Evolutionary conservation across 345 rosid genomes (phyloP).

Genomic region (Salix purpurea): DNA sequence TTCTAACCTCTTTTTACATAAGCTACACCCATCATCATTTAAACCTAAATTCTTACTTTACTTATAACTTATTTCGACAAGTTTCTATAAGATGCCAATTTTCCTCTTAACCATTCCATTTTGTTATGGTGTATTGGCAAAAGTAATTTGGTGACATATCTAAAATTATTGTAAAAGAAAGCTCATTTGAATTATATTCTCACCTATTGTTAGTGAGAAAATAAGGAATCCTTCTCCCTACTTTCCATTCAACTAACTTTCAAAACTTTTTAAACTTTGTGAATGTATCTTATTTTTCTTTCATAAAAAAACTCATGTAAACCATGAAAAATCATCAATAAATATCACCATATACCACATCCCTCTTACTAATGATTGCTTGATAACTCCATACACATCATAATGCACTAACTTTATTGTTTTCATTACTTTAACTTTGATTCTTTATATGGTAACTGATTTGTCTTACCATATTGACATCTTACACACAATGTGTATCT

Average conservation of each 20-base stretch:
- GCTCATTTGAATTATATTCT: too few species aligned
- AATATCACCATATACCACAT: not conserved
- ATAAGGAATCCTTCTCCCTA: too few species aligned
- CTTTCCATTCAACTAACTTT: too few species aligned
- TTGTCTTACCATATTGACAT: not conserved
- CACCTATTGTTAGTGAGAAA: rapidly evolving
- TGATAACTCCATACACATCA: not conserved
- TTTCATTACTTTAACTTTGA: not conserved
- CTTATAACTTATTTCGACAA: rapidly evolving
- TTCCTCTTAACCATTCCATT: too few species aligned
- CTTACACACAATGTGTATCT: not conserved
- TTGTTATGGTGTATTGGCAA: not conserved
- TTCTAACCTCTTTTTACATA: not conserved
- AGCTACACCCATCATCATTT: rapidly evolving
- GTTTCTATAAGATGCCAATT: too few species aligned
- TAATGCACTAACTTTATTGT: not conserved
- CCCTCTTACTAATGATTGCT: not conserved
- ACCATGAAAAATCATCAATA: not conserved
- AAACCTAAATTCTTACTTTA: too few species aligned
- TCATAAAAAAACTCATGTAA: too few species aligned
- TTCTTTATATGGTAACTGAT: not conserved
- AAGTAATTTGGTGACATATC: not conserved
- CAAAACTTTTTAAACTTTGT: not conserved
- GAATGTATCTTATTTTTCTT: not conserved
- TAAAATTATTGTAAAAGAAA: too few species aligned